Conservation (phyloP, 129 eudicot species). For the Lactuca saligna region DNA sequence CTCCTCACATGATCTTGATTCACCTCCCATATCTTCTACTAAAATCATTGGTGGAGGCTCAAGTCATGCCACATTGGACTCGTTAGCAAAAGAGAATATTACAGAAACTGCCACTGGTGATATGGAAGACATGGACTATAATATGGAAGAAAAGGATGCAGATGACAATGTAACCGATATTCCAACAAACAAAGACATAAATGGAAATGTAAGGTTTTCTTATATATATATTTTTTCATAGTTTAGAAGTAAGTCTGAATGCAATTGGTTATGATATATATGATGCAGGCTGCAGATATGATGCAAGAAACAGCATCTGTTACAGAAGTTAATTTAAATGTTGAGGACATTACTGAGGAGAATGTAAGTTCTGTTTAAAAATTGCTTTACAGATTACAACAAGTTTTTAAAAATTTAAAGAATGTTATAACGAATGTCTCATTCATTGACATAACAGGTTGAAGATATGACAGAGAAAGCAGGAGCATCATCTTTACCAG, state of each 20-base stretch:
- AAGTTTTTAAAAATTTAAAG: conserved; percentile 5
- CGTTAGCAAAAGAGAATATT: conserved; percentile 20
- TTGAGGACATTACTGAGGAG: conserved; percentile 30
- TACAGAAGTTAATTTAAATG: conserved; percentile 10
- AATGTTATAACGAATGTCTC: conserved; percentile 8
- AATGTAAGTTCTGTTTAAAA: conserved; percentile 29
- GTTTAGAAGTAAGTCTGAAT: conserved; percentile 10
- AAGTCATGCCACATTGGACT: conserved; percentile 27
- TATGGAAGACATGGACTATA: conserved; percentile 11
- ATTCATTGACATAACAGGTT: conserved; percentile 32
- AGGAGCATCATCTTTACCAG: conserved; percentile 26
- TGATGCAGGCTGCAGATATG: conserved; percentile 39
- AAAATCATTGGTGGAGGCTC: conserved; percentile 20
- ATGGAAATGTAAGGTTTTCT: conserved; percentile 37
- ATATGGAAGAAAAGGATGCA: conserved; percentile 21
- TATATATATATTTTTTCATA: conserved; percentile 3
- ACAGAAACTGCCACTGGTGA: conserved; percentile 4
- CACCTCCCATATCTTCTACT: conserved; percentile 28
- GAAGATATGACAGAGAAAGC: conserved; percentile 26
- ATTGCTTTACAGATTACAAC: conserved; percentile 3
- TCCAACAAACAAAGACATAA: conserved; percentile 8
- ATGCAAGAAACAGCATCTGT: conserved; percentile 24
- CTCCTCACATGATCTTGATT: conserved; percentile 40
- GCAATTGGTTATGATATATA: conserved; percentile 3
- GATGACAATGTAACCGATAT: conserved; percentile 5